These are phyloP conservation scores for Fusarium sambucinum DNA, from an alignment of 2,329 filamentous ascomycete genomes.

Conservation along the genomic window DNA sequence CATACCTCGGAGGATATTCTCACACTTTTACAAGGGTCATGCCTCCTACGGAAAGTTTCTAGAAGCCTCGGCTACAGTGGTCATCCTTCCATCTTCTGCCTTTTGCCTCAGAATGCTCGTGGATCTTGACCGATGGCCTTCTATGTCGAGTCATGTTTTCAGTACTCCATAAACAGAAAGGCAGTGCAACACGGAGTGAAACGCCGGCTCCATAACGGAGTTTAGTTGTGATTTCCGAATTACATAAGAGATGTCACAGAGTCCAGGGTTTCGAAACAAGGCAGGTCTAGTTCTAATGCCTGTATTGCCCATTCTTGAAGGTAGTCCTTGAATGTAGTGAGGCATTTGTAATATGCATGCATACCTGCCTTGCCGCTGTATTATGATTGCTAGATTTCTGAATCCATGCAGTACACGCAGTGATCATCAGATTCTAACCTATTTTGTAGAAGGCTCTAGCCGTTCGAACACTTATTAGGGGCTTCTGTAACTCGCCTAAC, in stretches of 20 bases:
- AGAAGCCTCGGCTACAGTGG: not conserved
- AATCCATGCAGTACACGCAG: not conserved
- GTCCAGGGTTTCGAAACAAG: not conserved
- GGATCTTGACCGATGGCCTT: not conserved
- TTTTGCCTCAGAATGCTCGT: not conserved
- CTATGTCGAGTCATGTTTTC: not conserved
- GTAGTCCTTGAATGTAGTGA: not conserved
- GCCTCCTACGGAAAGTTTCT: not conserved
- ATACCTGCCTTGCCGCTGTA: not conserved
- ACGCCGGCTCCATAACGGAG: conserved; percentile 1
- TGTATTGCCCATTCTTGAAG: not conserved
- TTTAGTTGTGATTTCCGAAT: not conserved
- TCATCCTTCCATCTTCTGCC: not conserved
- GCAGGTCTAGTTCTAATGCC: not conserved
- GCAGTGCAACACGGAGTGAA: not conserved
- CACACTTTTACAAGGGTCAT: not conserved
- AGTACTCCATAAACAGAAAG: not conserved
- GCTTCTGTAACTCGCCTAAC: not conserved
- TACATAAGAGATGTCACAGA: not conserved
- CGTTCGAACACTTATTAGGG: not conserved
- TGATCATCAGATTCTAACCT: not conserved
- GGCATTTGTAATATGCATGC: not conserved
- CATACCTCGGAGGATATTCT: not conserved
- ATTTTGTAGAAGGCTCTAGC: not conserved
- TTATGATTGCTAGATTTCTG: not conserved